phyloP scores from a whole-genome alignment of 305 asterid species.

The Euphrasia arctica region DNA sequence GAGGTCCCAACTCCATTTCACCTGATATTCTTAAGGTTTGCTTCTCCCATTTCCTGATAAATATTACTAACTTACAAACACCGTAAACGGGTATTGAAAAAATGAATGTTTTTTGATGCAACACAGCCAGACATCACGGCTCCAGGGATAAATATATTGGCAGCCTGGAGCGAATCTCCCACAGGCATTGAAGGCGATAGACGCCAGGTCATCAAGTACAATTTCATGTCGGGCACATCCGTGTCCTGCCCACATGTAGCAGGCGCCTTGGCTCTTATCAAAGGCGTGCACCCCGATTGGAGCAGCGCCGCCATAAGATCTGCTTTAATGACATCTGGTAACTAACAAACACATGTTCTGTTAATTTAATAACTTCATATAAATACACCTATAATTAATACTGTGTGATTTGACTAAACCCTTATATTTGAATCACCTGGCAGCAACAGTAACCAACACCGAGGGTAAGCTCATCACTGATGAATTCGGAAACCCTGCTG shows the following conservation, averaged over 20 bases:
- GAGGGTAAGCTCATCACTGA: conserved; percentile 48
- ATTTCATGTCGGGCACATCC: conserved; percentile 77
- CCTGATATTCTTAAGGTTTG: conserved; percentile 76
- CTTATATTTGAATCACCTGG: conserved; percentile 5
- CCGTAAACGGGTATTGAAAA: too few species aligned
- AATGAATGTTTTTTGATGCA: conserved; percentile 12
- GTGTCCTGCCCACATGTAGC: conserved; percentile 87
- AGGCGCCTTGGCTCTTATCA: conserved; percentile 77
- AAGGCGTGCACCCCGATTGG: conserved; percentile 81
- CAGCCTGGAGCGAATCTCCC: conserved; percentile 70
- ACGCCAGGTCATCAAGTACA: conserved; percentile 54
- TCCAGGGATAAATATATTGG: conserved; percentile 78
- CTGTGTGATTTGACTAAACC: not conserved
- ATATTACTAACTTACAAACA: too few species aligned
- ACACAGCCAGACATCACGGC: conserved; percentile 80
- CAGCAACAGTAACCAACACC: conserved; percentile 64
- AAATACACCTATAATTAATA: too few species aligned
- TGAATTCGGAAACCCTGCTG: conserved; percentile 56
- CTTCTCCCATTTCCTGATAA: not conserved
- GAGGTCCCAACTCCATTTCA: conserved; percentile 73
- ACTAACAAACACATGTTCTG: too few species aligned
- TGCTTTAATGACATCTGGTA: conserved; percentile 79
- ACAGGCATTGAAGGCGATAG: conserved; percentile 28
- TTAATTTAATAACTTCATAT: too few species aligned
- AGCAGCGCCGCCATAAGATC: conserved; percentile 93